Evolutionary conservation across 2,329 filamentous ascomycete genomes (phyloP), one percentile per base, ranked within the genome.

Genomic region (Venturia effusa): DNA sequence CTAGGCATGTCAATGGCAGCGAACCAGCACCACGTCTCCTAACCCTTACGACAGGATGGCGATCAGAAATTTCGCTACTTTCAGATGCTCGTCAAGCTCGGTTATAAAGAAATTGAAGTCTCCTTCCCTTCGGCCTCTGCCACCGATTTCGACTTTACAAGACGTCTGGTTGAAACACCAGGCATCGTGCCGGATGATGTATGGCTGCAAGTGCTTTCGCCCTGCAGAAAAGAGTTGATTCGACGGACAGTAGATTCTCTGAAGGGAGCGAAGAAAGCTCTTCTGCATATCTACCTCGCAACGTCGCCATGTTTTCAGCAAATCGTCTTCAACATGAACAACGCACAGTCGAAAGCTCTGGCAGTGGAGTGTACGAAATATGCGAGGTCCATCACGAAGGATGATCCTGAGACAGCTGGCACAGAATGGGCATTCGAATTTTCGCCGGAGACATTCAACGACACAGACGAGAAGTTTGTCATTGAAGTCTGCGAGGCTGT

Each of bases 71-170:
- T 89, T 85, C 81, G 83, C 66, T 97, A 92, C 82, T 97, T 97
- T 81, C 87, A 92, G 77, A 95, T 96, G 91, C 85, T 97, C 63
- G 85, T 88, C 71, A 86, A 93, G 66, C 83, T 97, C 61, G 93
- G 94, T 70, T 97, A 95, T 83, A 97, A 97, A 79, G 93, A 97
- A 78, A 97, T 97, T 68, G 93, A 97, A 74, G 88, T 97, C 24
- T 94, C 92, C 4, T 97, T 96, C 78, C 93, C 93, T 61, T 96
- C 92, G 0, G 92, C 93, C 17, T 96, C 92, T 45, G 88, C 96
- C 74, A 96, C 89, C 71, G 94, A 97, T 78, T 97, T 92, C 79
- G 90, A 96, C 80, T 97, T 97, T 73, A 96, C 92, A 48, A 84
- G 91, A 69, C 86, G 88, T 71, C 80, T 97, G 69, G 85, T 97